Percentiles rank a stretch among this genome's conserved stretches.
These are phyloP conservation scores for Marchantia polymorpha DNA, from an alignment of 225 moss, liverwort and hornwort genomes.

Conservation along the genomic window DNA sequence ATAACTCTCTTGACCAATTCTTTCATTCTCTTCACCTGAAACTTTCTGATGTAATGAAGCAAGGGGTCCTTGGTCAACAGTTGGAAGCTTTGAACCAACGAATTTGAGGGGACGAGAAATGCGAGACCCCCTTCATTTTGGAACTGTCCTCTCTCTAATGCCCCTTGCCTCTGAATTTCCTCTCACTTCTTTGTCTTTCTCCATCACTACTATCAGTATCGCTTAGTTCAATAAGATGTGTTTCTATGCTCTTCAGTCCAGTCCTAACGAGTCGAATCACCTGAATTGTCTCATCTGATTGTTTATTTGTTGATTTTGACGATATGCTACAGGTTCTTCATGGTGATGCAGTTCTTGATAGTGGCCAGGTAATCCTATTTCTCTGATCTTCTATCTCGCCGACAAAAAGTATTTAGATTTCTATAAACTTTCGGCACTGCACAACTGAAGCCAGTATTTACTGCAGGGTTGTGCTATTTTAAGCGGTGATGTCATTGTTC, in stretches of 20 bases:
- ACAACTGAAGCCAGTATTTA: constrained; percentile 7
- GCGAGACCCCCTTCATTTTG: too few species aligned
- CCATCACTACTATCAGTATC: too few species aligned
- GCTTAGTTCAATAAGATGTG: too few species aligned
- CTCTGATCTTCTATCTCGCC: neutral
- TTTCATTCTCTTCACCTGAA: neutral
- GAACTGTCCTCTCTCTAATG: too few species aligned
- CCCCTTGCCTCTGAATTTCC: too few species aligned
- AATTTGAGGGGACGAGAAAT: too few species aligned
- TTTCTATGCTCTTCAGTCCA: too few species aligned
- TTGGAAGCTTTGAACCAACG: too few species aligned
- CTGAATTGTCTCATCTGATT: neutral
- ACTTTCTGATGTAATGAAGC: too few species aligned
- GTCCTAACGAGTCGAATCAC: too few species aligned
- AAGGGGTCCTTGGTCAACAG: too few species aligned
- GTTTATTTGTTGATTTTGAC: neutral
- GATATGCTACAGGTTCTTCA: constrained; percentile 64
- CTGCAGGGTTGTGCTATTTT: constrained; percentile 82
- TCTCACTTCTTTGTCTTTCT: too few species aligned
- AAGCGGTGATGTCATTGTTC: constrained; percentile 85
- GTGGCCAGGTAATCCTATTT: constrained; percentile 46
- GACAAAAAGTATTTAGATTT: neutral
- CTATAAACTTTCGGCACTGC: neutral
- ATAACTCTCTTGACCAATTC: neutral
- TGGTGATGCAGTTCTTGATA: constrained; percentile 90